Evolutionary conservation across 768 basidiomycete species (phyloP), one percentile per base, ranked within the genome.

Genomic region (Mycena albidolilacea): DNA sequence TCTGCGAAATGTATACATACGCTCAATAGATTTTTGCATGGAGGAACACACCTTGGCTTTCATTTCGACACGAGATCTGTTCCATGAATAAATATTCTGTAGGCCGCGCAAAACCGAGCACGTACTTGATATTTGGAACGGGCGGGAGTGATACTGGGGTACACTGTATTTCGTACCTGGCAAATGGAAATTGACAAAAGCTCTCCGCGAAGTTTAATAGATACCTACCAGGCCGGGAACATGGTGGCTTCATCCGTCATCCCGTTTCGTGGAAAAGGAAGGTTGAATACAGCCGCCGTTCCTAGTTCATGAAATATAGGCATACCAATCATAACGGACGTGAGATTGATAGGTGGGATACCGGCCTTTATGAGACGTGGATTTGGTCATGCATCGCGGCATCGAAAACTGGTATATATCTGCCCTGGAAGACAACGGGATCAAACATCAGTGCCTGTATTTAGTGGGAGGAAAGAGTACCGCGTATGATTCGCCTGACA

Each of bases 401-500:
- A 0, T 87, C 88, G 71, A 87, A 89, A 14, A 85, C 83, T 7
- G 89, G 89, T 8, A 90, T 77, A 76, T 88, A 89, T 5, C 87
- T 84, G 7, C 89, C 89, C 88, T 90, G 59, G 9, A 43, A 37
- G 15, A 11, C 8, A 7, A 2, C 19, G 7, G 50, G 8, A 54
- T 54, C 52, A 54, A 5, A 12, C 5, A 9, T 21, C 10, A 21
- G 1, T 60, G 46, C 46, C 6, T 48, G 10, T 14, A 7, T 11
- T 11, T 17, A 7, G 38, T 10, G 58, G n/a, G 15, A 55, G 46
- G 17, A 17, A 21, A 54, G n/a, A 83, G 50, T 73, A 88, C 90
- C 14, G 84, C 89, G 54, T 90, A 90, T 6, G 88, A 89, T 80
- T 90, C 86, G 15, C 87, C 85, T 0, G 84, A 79, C 78, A 88